Percentiles rank a stretch among this genome's conserved stretches.
Evolutionary conservation across 176 grass and related monocot genomes (phyloP).

Genomic region (Olyra latifolia): DNA sequence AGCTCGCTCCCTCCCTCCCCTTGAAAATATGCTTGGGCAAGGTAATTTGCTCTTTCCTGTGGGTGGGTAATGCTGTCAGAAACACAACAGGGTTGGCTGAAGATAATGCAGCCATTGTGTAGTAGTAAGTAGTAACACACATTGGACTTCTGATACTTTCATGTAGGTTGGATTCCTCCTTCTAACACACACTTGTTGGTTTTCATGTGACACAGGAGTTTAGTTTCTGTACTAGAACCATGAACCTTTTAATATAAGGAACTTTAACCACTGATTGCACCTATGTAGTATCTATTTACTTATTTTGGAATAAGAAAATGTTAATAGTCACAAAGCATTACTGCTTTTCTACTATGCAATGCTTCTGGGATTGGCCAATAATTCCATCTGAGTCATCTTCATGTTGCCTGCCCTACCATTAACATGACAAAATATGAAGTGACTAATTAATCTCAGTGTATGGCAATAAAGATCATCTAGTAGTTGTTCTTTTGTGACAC

Average conservation of each 20-base stretch:
- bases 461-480: neutral
- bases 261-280: constrained; percentile 11
- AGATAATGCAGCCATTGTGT: neutral
- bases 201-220: neutral
- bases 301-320: neutral
- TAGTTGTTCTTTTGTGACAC: neutral
- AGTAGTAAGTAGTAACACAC: neutral
- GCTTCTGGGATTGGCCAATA: neutral
- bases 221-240: neutral
- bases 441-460: neutral
- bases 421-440: neutral
- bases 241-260: neutral
- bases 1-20: neutral
- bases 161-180: neutral
- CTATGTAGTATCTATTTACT: neutral
- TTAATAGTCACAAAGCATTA: neutral
- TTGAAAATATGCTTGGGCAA: neutral
- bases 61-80: neutral
- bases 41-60: neutral
- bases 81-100: neutral
- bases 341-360: neutral
- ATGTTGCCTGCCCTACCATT: constrained; percentile 7
- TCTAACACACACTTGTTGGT: neutral
- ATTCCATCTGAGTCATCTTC: neutral
- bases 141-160: neutral